Evolutionary conservation across 805 yeast genomes (phyloP).

Genomic region (Jamesozyma rosinii): DNA sequence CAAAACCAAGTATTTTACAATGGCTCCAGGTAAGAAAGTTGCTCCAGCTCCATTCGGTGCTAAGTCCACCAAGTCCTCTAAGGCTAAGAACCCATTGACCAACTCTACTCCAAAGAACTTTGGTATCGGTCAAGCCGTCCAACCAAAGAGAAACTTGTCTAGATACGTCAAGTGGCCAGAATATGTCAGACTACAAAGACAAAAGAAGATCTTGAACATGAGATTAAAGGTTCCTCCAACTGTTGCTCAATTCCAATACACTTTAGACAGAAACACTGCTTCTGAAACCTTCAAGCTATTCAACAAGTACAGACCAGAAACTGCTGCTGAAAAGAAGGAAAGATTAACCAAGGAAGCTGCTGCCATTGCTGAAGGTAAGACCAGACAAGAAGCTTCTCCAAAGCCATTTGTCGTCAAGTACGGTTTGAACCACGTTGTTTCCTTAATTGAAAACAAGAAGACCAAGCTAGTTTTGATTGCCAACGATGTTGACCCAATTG

Average conservation of each 20-base stretch:
- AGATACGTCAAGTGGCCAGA: slow-evolving; percentile 99
- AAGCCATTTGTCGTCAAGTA: slow-evolving; percentile 95
- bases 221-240: slow-evolving; percentile 99
- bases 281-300: slow-evolving; percentile 92
- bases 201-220: slow-evolving; percentile 87
- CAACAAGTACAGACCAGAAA: slow-evolving; percentile 99
- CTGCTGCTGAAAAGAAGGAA: slow-evolving; percentile 95
- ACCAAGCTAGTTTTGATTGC: slow-evolving; percentile 95
- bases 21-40: slow-evolving; percentile 67
- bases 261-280: slow-evolving; percentile 98
- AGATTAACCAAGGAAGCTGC: slow-evolving; percentile 98
- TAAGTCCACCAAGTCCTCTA: slow-evolving; percentile 46
- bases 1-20: slow-evolving; percentile 5
- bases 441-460: slow-evolving; percentile 96
- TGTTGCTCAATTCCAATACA: slow-evolving; percentile 90
- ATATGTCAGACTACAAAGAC: slow-evolving; percentile 97
- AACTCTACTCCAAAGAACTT: slow-evolving; percentile 86
- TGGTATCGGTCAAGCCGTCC: slow-evolving; percentile 94
- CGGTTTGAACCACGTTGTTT: slow-evolving; percentile 98
- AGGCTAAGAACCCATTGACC: slow-evolving; percentile 73
- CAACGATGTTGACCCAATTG: slow-evolving; percentile 98
- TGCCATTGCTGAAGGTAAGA: slow-evolving; percentile 96
- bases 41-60: slow-evolving; percentile 98
- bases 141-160: slow-evolving; percentile 90
- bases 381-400: slow-evolving; percentile 91